Base-by-base conservation (phyloP, 495 filamentous ascomycete species). In the Penicillium salamii region DNA sequence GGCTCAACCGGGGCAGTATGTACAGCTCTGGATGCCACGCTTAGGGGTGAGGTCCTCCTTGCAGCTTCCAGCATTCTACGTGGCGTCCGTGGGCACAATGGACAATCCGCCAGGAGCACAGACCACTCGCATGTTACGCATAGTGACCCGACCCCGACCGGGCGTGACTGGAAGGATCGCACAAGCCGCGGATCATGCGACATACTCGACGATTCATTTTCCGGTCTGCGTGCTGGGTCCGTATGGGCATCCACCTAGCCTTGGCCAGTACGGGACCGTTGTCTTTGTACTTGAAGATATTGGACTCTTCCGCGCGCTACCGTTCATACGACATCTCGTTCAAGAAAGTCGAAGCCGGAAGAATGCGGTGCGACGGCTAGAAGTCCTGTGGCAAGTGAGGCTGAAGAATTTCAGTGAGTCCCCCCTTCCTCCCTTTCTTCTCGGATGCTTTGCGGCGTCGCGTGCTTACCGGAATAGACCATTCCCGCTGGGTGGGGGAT, bases 1-100 rank as follows among this genome's bases (percentile, higher is more conserved):
- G 11, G 32, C 23, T 20, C 49, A 28, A 8, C 41, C 41, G 18
- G 49, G 49, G 19, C 33, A 52, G 41, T 45, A 52, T 33, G 41
- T 52, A 39, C 41, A 52, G 15, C 40, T 52, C n/a, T 45, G 41
- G 49, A 29, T 36, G 37, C 41, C 49, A 17, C 24, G 40, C 39
- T 26, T n/a, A 28, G 49, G 49, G 11, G 9, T 23, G 9, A 15
- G 49, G 7, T 26, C 41, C 23, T 52, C 7, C 33, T 24, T 45
- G 24, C 41, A 45, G 18, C 49, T 51, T 44, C 32, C 33, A 2
- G 28, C 20, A 28, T 39, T 51, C 15, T 51, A 51, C 12, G 49
- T 51, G 39, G 49, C 41, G 11, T 37, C 31, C 17, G 33, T 38
- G 19, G 32, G 26, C 11, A 17, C 7, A 26, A 20, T 11, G 23